A percentile compares a stretch with the other conserved stretches of the same genome.
Conservation (phyloP, 2,329 filamentous ascomycete species). For the Bisporella sp. region DNA sequence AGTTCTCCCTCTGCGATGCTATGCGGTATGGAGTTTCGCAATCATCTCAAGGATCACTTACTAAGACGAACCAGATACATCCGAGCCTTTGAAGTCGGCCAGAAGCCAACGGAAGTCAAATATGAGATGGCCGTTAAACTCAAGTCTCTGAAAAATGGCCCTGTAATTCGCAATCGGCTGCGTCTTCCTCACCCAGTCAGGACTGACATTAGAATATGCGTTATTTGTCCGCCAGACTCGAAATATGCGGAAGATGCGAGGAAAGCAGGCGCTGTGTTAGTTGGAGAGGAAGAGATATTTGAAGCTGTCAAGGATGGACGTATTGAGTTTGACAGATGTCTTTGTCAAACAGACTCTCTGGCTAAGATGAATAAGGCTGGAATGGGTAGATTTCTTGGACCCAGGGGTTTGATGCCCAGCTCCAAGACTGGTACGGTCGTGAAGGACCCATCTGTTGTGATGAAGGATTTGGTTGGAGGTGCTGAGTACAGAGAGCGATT, state of each 20-base stretch:
- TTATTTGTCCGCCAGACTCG: conserved; percentile 81
- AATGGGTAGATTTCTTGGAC: conserved; percentile 76
- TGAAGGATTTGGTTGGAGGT: conserved; percentile 76
- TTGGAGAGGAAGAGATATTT: conserved; percentile 83
- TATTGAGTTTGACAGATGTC: conserved; percentile 81
- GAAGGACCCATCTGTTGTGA: conserved; percentile 64
- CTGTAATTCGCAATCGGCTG: conserved; percentile 80
- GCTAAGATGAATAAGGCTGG: conserved; percentile 74
- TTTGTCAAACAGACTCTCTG: conserved; percentile 77
- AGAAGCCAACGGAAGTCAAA: conserved; percentile 64
- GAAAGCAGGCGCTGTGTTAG: conserved; percentile 70
- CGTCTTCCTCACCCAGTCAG: conserved; percentile 84
- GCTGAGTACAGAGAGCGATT: conserved; percentile 80
- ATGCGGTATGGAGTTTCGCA: conserved; percentile 59
- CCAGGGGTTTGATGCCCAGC: conserved; percentile 87
- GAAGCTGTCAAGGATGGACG: conserved; percentile 63
- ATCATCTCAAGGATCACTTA: conserved; percentile 16
- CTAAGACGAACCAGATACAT: conserved; percentile 58
- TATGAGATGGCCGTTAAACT: conserved; percentile 86
- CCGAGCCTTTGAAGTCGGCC: conserved; percentile 85
- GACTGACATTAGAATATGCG: conserved; percentile 81
- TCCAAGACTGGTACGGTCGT: conserved; percentile 84
- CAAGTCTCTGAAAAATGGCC: conserved; percentile 76
- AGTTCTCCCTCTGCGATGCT: conserved; percentile 82
- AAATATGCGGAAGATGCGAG: conserved; percentile 66